Percentiles rank a stretch among this genome's conserved stretches.
phyloP scores from a whole-genome alignment of 2,329 filamentous ascomycete genomes.

The Fusarium pseudocircinatum region DNA sequence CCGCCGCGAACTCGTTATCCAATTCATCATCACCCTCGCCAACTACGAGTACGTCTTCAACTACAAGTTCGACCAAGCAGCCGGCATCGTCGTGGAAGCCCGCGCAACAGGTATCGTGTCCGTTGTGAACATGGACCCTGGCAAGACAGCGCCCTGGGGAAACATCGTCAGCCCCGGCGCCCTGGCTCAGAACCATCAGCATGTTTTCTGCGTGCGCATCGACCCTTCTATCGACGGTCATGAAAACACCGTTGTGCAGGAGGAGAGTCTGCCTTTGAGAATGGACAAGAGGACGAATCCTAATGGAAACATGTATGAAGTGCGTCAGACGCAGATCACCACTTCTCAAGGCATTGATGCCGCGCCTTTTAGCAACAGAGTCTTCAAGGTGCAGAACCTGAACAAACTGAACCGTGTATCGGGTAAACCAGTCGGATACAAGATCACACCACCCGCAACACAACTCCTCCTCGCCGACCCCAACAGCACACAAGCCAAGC shows the following conservation, averaged over 20 bases:
- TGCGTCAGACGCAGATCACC: slow-evolving; percentile 57
- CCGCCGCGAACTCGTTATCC: slow-evolving; percentile 70
- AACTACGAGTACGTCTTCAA: slow-evolving; percentile 74
- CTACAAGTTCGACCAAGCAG: slow-evolving; percentile 69
- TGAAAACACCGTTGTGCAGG: slow-evolving; percentile 61
- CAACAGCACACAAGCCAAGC: slow-evolving; percentile 51
- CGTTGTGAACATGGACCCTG: slow-evolving; percentile 67
- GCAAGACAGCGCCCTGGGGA: slow-evolving; percentile 62
- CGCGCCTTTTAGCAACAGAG: slow-evolving; percentile 58
- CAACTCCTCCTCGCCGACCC: slow-evolving; percentile 54
- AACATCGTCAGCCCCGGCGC: slow-evolving; percentile 72
- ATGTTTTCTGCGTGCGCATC: slow-evolving; percentile 72
- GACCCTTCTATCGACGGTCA: slow-evolving; percentile 72
- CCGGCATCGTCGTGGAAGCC: slow-evolving; percentile 68
- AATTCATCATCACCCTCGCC: slow-evolving; percentile 74
- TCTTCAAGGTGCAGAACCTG: slow-evolving; percentile 62
- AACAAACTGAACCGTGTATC: slow-evolving; percentile 54
- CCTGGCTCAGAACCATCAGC: slow-evolving; percentile 75
- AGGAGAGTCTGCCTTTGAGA: slow-evolving; percentile 55
- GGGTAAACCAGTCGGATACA: slow-evolving; percentile 59
- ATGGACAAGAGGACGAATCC: slow-evolving; percentile 56
- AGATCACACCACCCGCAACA: slow-evolving; percentile 53
- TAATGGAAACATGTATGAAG: slow-evolving; percentile 56
- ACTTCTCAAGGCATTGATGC: slow-evolving; percentile 59
- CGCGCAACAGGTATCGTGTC: slow-evolving; percentile 74